Evolutionary conservation across 306 rosid genomes (phyloP).

Genomic region (Fagus crenata): DNA sequence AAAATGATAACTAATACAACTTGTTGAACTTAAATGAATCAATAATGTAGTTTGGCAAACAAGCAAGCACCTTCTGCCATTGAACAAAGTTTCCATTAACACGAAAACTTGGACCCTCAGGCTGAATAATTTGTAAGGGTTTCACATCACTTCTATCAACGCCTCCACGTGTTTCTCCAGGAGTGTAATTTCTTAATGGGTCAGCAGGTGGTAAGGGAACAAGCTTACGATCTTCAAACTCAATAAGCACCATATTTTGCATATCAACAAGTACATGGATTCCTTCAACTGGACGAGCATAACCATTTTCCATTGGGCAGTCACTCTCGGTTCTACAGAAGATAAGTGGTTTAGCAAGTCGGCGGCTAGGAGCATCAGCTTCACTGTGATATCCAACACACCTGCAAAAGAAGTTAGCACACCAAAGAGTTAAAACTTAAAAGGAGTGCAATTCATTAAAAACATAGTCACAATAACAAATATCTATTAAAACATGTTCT

Average conservation of each 20-base stretch:
- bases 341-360: slow-evolving; percentile 79
- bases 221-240: slow-evolving; percentile 77
- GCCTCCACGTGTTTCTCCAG: slow-evolving; percentile 79
- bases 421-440: slow-evolving; percentile 14
- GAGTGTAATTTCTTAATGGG: slow-evolving; percentile 70
- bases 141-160: slow-evolving; percentile 86
- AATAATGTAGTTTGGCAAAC: slow-evolving; percentile 8
- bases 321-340: slow-evolving; percentile 88
- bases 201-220: slow-evolving; percentile 81
- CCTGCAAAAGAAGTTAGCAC: slow-evolving; percentile 41
- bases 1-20: slow-evolving; percentile 1
- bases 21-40: slow-evolving; percentile 18
- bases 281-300: slow-evolving; percentile 89
- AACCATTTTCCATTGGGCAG: slow-evolving; percentile 85
- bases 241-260: slow-evolving; percentile 79
- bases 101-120: slow-evolving; percentile 87
- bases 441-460: slow-evolving; percentile 3
- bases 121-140: slow-evolving; percentile 67
- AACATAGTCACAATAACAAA: background rate
- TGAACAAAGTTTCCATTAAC: slow-evolving; percentile 67
- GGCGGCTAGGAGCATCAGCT: slow-evolving; percentile 79
- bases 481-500: background rate
- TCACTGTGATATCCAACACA: slow-evolving; percentile 77
- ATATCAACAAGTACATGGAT: slow-evolving; percentile 82
- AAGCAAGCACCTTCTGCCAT: slow-evolving; percentile 67